These are phyloP conservation scores for Funneliformis caledonium DNA, from an alignment of 371 early-diverging fungal species.

Conservation along the genomic window DNA sequence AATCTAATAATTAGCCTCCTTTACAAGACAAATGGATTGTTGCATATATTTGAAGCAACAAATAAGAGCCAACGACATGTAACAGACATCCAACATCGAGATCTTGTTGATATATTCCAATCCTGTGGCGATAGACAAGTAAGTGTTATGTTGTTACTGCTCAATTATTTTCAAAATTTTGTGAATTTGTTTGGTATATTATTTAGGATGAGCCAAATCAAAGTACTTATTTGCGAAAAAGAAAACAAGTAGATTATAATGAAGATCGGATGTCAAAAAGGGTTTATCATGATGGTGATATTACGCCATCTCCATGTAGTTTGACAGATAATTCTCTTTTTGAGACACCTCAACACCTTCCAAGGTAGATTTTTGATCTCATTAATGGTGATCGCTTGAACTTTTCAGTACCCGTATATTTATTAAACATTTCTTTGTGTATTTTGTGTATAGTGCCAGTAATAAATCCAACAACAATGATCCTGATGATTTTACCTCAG, in stretches of 20 bases:
- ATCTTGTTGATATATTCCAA: conserved; percentile 18
- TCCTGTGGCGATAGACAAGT: not conserved
- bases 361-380: conserved; percentile 10
- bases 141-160: conserved; percentile 16
- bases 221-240: conserved; percentile 15
- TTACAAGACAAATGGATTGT: conserved; percentile 7
- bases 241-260: conserved; percentile 7
- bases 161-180: not conserved
- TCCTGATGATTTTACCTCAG: not conserved
- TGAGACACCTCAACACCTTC: not conserved
- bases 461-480: not conserved
- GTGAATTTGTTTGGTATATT: not conserved
- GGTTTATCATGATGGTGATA: conserved; percentile 1
- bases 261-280: conserved; percentile 10
- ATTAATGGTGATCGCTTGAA: conserved; percentile 8
- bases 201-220: not conserved
- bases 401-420: not conserved
- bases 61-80: conserved; percentile 34
- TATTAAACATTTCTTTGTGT: not conserved
- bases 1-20: not conserved
- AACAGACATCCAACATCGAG: conserved; percentile 35
- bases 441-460: not conserved
- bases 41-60: conserved; percentile 38
- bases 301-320: conserved; percentile 11
- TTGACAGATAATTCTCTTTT: conserved; percentile 1